Evolutionary conservation across 164 flowering plant species (phyloP).

Genomic region (Chimonanthus salicifolius): DNA sequence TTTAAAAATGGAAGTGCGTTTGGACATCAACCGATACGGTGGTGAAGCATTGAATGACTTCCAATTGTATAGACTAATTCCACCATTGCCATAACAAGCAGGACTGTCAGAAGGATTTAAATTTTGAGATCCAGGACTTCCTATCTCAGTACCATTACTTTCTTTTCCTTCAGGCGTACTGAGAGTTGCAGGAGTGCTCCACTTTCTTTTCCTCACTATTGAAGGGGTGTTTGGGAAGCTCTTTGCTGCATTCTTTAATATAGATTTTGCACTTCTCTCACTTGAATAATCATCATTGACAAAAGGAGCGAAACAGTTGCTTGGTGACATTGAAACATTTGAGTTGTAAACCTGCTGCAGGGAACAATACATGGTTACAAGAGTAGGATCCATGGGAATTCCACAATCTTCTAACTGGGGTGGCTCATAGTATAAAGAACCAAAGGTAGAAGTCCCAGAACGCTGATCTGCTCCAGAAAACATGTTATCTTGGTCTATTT

Average conservation of each 20-base stretch:
- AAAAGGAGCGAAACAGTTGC: constrained; percentile 56
- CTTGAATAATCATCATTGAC: constrained; percentile 28
- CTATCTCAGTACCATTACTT: constrained; percentile 15
- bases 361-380: constrained; percentile 10
- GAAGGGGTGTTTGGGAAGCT: constrained; percentile 86
- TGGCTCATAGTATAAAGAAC: constrained; percentile 49
- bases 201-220: constrained; percentile 71
- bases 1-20: constrained; percentile 59
- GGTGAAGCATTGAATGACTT: constrained; percentile 65
- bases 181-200: constrained; percentile 17
- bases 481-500: constrained; percentile 22
- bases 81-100: constrained; percentile 13
- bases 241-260: constrained; percentile 72
- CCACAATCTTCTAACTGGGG: constrained; percentile 28
- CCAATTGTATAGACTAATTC: constrained; percentile 13
- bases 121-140: constrained; percentile 20
- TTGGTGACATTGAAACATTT: constrained; percentile 36
- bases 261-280: constrained; percentile 53
- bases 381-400: constrained; percentile 26
- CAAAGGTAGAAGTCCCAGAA: constrained; percentile 30
- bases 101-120: constrained; percentile 25
- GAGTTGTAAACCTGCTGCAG: constrained; percentile 24
- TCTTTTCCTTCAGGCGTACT: constrained; percentile 21
- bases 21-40: constrained; percentile 70
- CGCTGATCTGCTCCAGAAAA: constrained; percentile 23